Evolutionary conservation across 805 yeast genomes (phyloP), one percentile per base, ranked within the genome.

Genomic region (Hyphopichia homilentoma): DNA sequence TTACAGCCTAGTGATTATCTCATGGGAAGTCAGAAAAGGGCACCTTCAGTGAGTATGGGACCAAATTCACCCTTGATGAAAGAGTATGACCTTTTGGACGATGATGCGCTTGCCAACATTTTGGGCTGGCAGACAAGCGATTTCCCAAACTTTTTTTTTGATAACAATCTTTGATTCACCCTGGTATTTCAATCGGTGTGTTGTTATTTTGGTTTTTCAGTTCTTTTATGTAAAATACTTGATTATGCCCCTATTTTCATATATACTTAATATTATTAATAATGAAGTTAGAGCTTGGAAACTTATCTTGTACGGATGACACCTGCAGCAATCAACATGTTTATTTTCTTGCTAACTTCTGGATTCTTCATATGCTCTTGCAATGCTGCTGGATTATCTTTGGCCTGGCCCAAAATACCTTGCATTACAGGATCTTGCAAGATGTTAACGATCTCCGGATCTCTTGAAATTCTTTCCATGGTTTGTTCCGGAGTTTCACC

Each of bases 341-440:
- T 82, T 49, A 93, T 80, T 77, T 93, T 93, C 60, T 80, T 81
- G 54, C 80, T 77, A 31, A 93, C 84, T 40, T 80, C 94, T 25
- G 98, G 97, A 65, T 93, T 93, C 72, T 79, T 84, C 96, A 93
- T 88, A 65, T 93, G 98, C 51, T 90, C 97, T 58, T 85, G 94
- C 48, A 93, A 73, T 34, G 97, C 97, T 27, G 96, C 95, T 31
- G 98, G 98, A 57, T 93, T 84, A 39, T 79, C 85, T 59, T 82
- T 84, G 13, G 97, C 97, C 67, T 93, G 99, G 47, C 78, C 82
- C 57, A 93, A 73, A 44, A 93, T 93, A 35, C 90, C 81, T 66
- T 88, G 93, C 97, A 93, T 90, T 26, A 90, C 88, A 8, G 97
- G 96, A 56, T 89, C 96, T 58, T 84, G 87, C 63, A 93, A 70